Conservation (phyloP, 2,329 filamentous ascomycete genomes). For the Leptographium radiaticola region DNA sequence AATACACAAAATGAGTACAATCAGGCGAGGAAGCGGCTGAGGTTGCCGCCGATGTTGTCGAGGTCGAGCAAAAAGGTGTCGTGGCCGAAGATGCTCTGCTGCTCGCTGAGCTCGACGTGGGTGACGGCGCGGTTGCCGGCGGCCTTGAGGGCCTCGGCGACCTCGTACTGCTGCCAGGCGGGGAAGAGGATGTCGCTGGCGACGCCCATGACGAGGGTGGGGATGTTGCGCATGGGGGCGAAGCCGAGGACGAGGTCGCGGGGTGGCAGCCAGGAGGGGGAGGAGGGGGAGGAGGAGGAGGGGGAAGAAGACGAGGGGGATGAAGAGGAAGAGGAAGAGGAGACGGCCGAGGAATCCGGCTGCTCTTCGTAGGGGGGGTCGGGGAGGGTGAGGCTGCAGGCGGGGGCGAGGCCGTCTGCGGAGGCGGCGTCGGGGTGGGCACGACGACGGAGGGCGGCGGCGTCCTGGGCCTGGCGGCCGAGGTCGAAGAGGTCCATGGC, state of each 20-base stretch:
- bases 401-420: conserved; percentile 14
- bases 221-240: conserved; percentile 56
- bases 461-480: conserved; percentile 55
- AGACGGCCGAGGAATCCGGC: not conserved
- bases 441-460: conserved; percentile 47
- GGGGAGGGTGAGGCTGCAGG: conserved; percentile 73
- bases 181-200: conserved; percentile 95
- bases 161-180: conserved; percentile 93
- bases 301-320: conserved; percentile 14
- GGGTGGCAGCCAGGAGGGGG: conserved; percentile 44
- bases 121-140: conserved; percentile 70
- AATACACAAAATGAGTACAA: not conserved
- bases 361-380: conserved; percentile 80
- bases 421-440: conserved; percentile 21
- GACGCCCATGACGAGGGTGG: conserved; percentile 82
- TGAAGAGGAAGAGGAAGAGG: conserved; percentile 8
- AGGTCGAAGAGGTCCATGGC: conserved; percentile 98
- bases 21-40: conserved; percentile 65
- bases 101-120: conserved; percentile 85
- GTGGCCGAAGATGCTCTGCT: conserved; percentile 89
- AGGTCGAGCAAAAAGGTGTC: conserved; percentile 92
- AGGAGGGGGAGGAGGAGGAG: conserved; percentile 9
- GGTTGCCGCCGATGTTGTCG: conserved; percentile 75
- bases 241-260: conserved; percentile 70
- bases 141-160: conserved; percentile 68